Evolutionary conservation across 1,139 yeast genomes (phyloP).

Genomic region (Kurtzmaniella quercitrusa): DNA sequence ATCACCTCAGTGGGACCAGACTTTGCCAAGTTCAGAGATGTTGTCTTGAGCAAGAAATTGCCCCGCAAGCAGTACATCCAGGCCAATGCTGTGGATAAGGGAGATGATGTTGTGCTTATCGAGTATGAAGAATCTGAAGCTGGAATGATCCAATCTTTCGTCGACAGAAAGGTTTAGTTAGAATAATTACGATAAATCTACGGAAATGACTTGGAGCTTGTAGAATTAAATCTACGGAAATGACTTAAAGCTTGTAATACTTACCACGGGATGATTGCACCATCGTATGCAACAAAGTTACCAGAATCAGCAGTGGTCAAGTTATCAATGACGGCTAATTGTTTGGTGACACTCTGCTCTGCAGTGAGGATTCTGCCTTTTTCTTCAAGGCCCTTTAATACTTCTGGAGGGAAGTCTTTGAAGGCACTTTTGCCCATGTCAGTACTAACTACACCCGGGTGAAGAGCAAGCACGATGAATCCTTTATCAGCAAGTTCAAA

Average conservation of each 20-base stretch:
- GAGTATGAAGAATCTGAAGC: conserved; percentile 73
- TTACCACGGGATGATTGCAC: conserved; percentile 6
- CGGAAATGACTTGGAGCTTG: no score
- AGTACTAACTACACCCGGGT: conserved; percentile 30
- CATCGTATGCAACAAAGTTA: conserved; percentile 11
- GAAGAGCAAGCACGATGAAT: conserved; percentile 20
- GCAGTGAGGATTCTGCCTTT: conserved; percentile 7
- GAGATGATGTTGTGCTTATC: conserved; percentile 45
- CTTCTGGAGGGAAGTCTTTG: background rate
- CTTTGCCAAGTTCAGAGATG: conserved; percentile 59
- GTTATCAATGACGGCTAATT: conserved; percentile 4
- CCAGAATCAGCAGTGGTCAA: conserved; percentile 7
- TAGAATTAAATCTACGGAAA: no score
- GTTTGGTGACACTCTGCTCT: conserved; percentile 8
- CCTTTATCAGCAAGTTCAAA: conserved; percentile 13
- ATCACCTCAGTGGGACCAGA: conserved; percentile 67
- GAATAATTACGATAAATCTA: background rate
- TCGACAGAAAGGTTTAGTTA: conserved; percentile 47
- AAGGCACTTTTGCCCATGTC: conserved; percentile 13
- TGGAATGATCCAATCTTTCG: conserved; percentile 77
- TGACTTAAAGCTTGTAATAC: background rate
- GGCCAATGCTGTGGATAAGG: conserved; percentile 56
- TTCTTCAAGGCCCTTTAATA: background rate
- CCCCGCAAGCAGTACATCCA: conserved; percentile 85
- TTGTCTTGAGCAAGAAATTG: conserved; percentile 64